Percentiles rank a stretch among this genome's conserved stretches.
These are phyloP conservation scores for Metschnikowia reukaufii DNA, from an alignment of 805 yeast species.

Conservation along the genomic window DNA sequence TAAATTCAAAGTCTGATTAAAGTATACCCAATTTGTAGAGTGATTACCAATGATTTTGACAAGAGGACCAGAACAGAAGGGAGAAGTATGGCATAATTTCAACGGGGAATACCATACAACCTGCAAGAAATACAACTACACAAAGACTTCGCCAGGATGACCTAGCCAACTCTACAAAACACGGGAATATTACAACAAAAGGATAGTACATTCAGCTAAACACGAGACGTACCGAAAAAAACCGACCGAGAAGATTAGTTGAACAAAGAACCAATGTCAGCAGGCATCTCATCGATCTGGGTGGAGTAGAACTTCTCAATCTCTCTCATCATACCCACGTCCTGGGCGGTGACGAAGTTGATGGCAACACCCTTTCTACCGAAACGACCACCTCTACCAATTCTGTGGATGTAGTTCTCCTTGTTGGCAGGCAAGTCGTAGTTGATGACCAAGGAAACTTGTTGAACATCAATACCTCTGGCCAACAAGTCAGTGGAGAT, in stretches of 20 bases:
- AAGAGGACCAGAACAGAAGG: too few relatives aligned
- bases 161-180: too few relatives aligned
- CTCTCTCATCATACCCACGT: slow-evolving; percentile 72
- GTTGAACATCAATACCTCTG: slow-evolving; percentile 88
- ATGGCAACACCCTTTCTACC: slow-evolving; percentile 99
- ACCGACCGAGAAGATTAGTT: slow-evolving; percentile 23
- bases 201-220: slow-evolving; percentile 6
- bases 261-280: slow-evolving; percentile 55
- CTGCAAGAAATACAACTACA: too few relatives aligned
- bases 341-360: slow-evolving; percentile 84
- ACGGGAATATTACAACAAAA: not conserved
- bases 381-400: slow-evolving; percentile 98
- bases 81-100: too few relatives aligned
- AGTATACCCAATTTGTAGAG: too few relatives aligned
- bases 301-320: slow-evolving; percentile 89
- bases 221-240: not conserved
- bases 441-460: slow-evolving; percentile 91
- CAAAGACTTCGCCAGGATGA: too few relatives aligned
- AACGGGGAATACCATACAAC: too few relatives aligned
- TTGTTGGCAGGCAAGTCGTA: slow-evolving; percentile 88
- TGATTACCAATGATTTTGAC: too few relatives aligned
- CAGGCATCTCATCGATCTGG: slow-evolving; percentile 92
- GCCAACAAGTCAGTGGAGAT: slow-evolving; percentile 87
- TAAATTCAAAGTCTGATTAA: too few relatives aligned
- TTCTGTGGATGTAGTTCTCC: slow-evolving; percentile 95